Evolutionary conservation across 164 flowering plant genomes (phyloP), one percentile per base, ranked within the genome.

Genomic region (Tinospora cordifolia): DNA sequence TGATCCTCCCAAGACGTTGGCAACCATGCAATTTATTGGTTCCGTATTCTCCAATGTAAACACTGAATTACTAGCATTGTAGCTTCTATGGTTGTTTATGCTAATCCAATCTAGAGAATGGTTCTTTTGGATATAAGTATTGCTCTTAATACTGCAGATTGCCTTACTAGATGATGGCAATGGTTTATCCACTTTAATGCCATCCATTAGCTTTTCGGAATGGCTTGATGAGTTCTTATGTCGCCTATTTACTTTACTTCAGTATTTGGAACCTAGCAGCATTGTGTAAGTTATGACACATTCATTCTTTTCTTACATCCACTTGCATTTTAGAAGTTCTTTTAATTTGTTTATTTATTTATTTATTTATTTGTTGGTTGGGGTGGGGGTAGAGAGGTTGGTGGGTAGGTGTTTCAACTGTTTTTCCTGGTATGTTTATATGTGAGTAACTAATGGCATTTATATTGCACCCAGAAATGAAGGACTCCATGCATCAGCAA

Each of bases 191-290:
- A 69, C 87, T 44, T 74, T 77, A 68, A 74, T 89, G 76, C 80
- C 92, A 41, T 77, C 84, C 76, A 79, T 88, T 57, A 76, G 73
- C 73, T 89, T 92, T 79, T 87, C 97, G 22, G 98, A 95, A 70
- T 95, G 99, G 99, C 91, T 94, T 62, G 99, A 95, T 78, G 98
- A 95, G 79, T 95, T 92, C 76, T 81, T 95, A 12, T 85, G 91
- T 74, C 93, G 99, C 65, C 79, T 95, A 14, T 92, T 95, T 81
- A 82, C 97, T 17, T 81, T 95, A 66, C 90, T 95, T 69, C 83
- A 80, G 44, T 90, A 95, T 81, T 83, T 95, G 92, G 99, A 95
- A 72, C 91, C 99, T 22, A 84, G 80, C 77, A 88, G 85, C 84
- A 93, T 86, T 65, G 26, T 84, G 99, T 95, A 83, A 90, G 97